Conservation (phyloP, 2,329 filamentous ascomycete species). For the Aspergillus spinulosporus region DNA sequence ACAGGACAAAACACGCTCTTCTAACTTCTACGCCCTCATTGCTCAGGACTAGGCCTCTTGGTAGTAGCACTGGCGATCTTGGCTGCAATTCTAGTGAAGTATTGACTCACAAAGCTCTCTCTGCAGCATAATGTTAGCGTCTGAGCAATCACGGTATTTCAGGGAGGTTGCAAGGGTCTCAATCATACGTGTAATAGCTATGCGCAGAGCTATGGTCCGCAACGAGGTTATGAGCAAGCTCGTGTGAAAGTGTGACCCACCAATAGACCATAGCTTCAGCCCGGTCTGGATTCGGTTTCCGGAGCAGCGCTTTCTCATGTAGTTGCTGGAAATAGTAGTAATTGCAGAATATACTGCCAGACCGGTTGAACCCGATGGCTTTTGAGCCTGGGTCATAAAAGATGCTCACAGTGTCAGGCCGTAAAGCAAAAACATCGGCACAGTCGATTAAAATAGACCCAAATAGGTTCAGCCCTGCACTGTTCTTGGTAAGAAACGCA, state of each 20-base stretch:
- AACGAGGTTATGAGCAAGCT: conserved; percentile 92
- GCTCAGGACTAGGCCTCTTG: background rate
- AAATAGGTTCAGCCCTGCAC: conserved; percentile 67
- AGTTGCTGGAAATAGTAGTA: conserved; percentile 81
- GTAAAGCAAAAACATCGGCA: conserved; percentile 70
- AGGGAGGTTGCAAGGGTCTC: background rate
- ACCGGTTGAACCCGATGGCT: conserved; percentile 90
- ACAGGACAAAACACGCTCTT: background rate
- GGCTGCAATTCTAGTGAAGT: conserved; percentile 68
- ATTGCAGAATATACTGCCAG: conserved; percentile 90
- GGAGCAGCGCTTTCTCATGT: conserved; percentile 58
- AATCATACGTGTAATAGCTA: conserved; percentile 68
- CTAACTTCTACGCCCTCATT: background rate
- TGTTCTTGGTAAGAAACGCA: conserved; percentile 63
- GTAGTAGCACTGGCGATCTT: conserved; percentile 45
- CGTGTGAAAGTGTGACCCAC: conserved; percentile 95
- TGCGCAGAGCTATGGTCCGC: conserved; percentile 73
- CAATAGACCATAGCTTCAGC: conserved; percentile 78
- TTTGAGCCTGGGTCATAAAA: conserved; percentile 78
- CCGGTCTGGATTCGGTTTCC: conserved; percentile 46
- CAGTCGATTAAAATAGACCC: conserved; percentile 68
- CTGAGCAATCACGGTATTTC: background rate
- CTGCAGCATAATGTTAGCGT: conserved; percentile 38
- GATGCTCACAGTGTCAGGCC: conserved; percentile 71
- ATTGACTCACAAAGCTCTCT: conserved; percentile 75